A percentile compares a stretch with the other conserved stretches of the same genome.
Conservation (phyloP, 2,329 filamentous ascomycete genomes). For the Podosphaera fusca region DNA sequence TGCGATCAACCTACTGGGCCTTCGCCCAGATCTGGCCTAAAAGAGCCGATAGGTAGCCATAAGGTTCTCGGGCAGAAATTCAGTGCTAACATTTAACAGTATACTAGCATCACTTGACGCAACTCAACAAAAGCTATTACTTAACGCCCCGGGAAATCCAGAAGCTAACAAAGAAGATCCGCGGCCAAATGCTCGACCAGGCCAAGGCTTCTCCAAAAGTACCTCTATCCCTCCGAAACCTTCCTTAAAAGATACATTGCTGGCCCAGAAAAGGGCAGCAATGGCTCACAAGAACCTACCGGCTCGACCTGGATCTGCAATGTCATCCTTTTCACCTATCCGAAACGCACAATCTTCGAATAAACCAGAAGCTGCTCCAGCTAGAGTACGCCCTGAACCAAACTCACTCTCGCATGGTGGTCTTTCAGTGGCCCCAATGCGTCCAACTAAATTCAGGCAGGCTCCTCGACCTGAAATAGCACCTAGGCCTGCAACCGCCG, state of each 20-base stretch:
- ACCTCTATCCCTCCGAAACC: constrained; percentile 32
- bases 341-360: constrained; percentile 19
- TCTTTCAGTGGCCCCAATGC: constrained; percentile 39
- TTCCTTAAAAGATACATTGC: constrained; percentile 60
- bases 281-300: constrained; percentile 29
- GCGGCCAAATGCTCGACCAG: constrained; percentile 27
- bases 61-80: neutral
- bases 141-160: constrained; percentile 67
- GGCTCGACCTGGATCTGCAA: constrained; percentile 36
- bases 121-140: constrained; percentile 56
- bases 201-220: constrained; percentile 38
- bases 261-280: constrained; percentile 51
- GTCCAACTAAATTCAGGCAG: constrained; percentile 25
- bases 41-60: constrained; percentile 45
- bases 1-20: constrained; percentile 67
- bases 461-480: constrained; percentile 29
- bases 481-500: constrained; percentile 37
- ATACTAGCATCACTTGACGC: constrained; percentile 60
- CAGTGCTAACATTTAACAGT: constrained; percentile 19
- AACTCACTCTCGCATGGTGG: constrained; percentile 23
- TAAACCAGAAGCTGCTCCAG: constrained; percentile 15
- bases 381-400: constrained; percentile 22
- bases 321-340: constrained; percentile 35
- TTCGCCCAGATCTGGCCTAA: constrained; percentile 60
- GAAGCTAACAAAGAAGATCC: constrained; percentile 36